Base-by-base conservation (phyloP, 805 yeast genomes). In the Starmera caribaea region DNA sequence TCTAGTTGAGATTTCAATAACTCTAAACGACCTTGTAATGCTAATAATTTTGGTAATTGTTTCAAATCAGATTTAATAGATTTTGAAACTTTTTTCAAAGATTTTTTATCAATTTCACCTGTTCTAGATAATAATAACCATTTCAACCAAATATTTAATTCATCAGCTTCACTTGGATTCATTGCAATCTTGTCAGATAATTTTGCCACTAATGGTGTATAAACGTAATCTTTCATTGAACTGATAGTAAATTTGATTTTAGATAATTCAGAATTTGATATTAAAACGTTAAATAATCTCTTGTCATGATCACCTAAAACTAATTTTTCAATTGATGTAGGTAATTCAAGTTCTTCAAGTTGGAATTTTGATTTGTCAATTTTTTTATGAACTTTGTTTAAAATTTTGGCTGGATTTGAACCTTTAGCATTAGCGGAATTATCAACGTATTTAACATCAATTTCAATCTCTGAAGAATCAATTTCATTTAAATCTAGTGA, bases 11-110 rank as follows among this genome's bases (percentile, higher is more conserved):
- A 73, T 46, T 73, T 73, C 34, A 90, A 68, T 57, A 90, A 69
- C 51, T 81, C 83, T 36, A 90, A 65, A 46, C 92, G 75, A 36
- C 98, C 98, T 58, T 89, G 94, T 27, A 90, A 69, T 2, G 92
- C 78, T 21, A 89, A 62, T 38, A 90, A 66, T 32, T 75, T 71
- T 8, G 89, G 82, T 45, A 90, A 61, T 34, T 70, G 68, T 44
- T 71, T 71, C 58, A 73, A 67, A 28, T 74, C 80, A 41, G 73
- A 65, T 15, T 67, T 61, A 26, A 89, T 62, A 1, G 81, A 68
- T 3, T 71, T 54, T 55, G 76, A 81, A 40, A 90, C 59, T 3
- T 70, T 61, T 34, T 76, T 76, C 38, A 82, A 63, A 15, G n/a
- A 16, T 10, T 21, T 13, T 11, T 12, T 16, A 8, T 40, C 39